Conservation (phyloP, 2,329 filamentous ascomycete genomes). For the Cladosporium sp. region DNA sequence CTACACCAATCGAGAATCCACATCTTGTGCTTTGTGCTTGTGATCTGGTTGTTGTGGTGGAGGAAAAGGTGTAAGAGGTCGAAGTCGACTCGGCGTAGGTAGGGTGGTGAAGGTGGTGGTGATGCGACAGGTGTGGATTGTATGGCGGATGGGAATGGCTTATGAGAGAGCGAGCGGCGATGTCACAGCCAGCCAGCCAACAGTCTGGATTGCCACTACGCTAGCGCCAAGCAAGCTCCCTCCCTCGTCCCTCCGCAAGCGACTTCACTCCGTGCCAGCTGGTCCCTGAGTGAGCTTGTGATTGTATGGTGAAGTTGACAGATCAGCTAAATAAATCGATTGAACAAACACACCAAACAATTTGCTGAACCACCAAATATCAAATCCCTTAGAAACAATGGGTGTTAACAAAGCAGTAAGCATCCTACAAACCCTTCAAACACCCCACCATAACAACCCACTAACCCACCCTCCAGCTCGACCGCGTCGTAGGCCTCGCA, state of each 20-base stretch:
- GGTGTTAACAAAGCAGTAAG: slow-evolving; percentile 16
- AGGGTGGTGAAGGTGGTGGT: too few relatives aligned
- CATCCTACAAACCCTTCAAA: not conserved
- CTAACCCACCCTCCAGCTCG: slow-evolving; percentile 59
- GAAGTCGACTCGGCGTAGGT: not conserved
- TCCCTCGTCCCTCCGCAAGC: not conserved
- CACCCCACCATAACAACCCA: not conserved
- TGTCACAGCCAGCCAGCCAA: slow-evolving; percentile 4
- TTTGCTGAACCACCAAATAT: not conserved
- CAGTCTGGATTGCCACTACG: not conserved
- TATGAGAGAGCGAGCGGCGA: not conserved
- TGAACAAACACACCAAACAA: not conserved
- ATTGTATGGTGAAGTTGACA: not conserved
- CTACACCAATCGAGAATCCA: slow-evolving; percentile 96
- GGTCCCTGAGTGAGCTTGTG: not conserved
- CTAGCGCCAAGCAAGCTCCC: not conserved
- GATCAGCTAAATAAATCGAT: not conserved
- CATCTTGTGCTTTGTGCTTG: slow-evolving; percentile 48
- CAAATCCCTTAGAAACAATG: slow-evolving; percentile 6
- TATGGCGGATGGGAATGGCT: not conserved
- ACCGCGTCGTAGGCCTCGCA: slow-evolving; percentile 73
- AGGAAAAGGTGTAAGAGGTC: not conserved
- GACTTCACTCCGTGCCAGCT: too few relatives aligned
- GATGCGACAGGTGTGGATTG: slow-evolving; percentile 1
- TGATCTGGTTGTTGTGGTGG: not conserved